Conservation (phyloP, 2,329 filamentous ascomycete genomes). For the Cladosporium austrohemisphaericum region DNA sequence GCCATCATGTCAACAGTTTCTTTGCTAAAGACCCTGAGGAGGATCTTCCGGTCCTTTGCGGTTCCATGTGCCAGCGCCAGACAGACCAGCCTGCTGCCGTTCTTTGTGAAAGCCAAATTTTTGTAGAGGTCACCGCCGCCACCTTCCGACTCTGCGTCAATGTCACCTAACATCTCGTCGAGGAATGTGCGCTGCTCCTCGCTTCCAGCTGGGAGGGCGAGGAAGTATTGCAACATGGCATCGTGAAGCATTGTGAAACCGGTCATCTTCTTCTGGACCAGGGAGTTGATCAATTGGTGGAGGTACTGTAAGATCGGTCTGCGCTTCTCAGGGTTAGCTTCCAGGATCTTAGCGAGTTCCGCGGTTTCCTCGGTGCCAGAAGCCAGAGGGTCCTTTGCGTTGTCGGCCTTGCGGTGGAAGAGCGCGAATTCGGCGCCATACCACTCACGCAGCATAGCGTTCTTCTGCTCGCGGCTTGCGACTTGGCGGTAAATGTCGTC, state of each 20-base stretch:
- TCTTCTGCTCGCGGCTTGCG: conserved; percentile 81
- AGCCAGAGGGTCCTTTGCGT: conserved; percentile 23
- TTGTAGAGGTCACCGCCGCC: conserved; percentile 79
- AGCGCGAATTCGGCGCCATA: conserved; percentile 91
- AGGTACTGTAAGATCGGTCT: conserved; percentile 82
- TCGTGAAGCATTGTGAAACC: conserved; percentile 98
- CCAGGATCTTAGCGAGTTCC: conserved; percentile 72
- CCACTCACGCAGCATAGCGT: conserved; percentile 84
- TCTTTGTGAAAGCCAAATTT: conserved; percentile 93
- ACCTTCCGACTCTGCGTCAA: conserved; percentile 52
- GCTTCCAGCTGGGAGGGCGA: conserved; percentile 70
- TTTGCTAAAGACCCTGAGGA: conserved; percentile 78
- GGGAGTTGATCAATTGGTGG: conserved; percentile 79
- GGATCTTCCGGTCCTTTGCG: conserved; percentile 88
- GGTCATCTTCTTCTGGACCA: conserved; percentile 94
- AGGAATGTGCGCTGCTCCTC: conserved; percentile 83
- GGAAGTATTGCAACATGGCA: conserved; percentile 95
- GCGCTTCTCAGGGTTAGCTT: conserved; percentile 77
- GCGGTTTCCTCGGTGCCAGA: conserved; percentile 39
- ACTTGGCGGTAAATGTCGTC: conserved; percentile 93
- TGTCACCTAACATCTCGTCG: conserved; percentile 86
- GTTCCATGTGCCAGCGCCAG: conserved; percentile 77
- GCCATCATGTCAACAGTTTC: conserved; percentile 84
- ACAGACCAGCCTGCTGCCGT: conserved; percentile 76
- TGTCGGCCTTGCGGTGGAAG: conserved; percentile 61